Conservation (phyloP, 495 filamentous ascomycete species). For the Tuber brumale region DNA sequence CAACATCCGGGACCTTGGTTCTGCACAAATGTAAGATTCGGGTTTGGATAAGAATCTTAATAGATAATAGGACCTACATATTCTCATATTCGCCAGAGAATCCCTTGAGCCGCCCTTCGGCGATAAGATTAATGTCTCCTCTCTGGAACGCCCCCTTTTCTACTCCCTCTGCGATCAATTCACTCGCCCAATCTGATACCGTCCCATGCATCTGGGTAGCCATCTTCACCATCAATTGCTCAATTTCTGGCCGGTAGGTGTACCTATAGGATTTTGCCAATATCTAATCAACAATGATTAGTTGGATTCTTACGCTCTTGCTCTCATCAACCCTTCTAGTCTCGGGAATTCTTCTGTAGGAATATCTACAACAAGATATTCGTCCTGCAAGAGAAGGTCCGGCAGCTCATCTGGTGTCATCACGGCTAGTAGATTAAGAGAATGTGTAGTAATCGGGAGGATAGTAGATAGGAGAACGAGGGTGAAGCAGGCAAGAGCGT, state of each 20-base stretch:
- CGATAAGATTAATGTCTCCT: neutral
- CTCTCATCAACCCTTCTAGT: neutral
- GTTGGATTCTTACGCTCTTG: neutral
- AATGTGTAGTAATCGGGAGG: neutral
- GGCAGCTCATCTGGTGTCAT: neutral
- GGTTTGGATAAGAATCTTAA: neutral
- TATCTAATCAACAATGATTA: neutral
- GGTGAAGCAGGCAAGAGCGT: no score
- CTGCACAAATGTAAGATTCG: neutral
- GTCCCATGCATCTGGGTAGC: neutral
- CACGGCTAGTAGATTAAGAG: neutral
- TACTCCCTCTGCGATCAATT: neutral
- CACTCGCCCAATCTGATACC: neutral
- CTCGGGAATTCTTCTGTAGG: neutral
- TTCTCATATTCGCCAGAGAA: neutral
- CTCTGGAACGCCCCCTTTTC: neutral
- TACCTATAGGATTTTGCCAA: neutral
- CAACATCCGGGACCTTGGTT: neutral
- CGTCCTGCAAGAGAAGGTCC: neutral
- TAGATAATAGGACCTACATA: neutral
- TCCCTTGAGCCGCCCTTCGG: neutral
- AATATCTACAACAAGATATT: neutral
- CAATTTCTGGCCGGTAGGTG: neutral
- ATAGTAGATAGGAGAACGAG: neutral
- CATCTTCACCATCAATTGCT: neutral